A percentile compares a stretch with the other conserved stretches of the same genome.
Evolutionary conservation across 2,329 filamentous ascomycete species (phyloP).

Genomic region (Venturia aucupariae): DNA sequence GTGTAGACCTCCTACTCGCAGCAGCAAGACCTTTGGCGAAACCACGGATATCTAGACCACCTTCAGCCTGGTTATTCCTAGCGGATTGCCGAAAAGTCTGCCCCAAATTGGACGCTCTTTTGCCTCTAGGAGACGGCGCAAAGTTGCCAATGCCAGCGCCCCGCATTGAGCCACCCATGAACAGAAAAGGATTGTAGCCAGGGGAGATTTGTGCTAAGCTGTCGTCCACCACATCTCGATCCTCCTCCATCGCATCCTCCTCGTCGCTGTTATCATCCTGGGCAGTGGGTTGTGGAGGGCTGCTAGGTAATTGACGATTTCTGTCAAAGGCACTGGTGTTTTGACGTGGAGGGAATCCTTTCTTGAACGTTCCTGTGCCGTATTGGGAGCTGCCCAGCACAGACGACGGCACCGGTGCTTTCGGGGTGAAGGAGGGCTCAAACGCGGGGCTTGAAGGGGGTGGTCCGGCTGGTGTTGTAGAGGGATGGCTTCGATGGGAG

Average conservation of each 20-base stretch:
- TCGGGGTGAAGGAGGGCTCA: slow-evolving; percentile 46
- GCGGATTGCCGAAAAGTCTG: neutral
- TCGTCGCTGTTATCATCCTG: slow-evolving; percentile 27
- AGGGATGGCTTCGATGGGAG: slow-evolving; percentile 30
- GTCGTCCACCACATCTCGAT: slow-evolving; percentile 17
- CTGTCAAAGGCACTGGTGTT: neutral
- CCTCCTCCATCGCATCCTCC: slow-evolving; percentile 30
- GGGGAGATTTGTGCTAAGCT: slow-evolving; percentile 16
- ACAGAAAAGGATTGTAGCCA: neutral
- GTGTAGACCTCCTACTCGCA: slow-evolving; percentile 45
- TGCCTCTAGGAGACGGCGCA: slow-evolving; percentile 11
- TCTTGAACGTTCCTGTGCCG: neutral
- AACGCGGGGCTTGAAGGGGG: slow-evolving; percentile 38
- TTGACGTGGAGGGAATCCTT: neutral
- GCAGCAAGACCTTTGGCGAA: slow-evolving; percentile 62
- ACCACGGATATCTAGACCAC: slow-evolving; percentile 44
- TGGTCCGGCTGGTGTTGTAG: slow-evolving; percentile 49
- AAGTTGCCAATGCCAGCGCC: slow-evolving; percentile 14
- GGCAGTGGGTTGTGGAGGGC: slow-evolving; percentile 10
- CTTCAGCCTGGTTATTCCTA: slow-evolving; percentile 42
- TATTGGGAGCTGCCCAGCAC: slow-evolving; percentile 44
- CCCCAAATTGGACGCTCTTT: neutral
- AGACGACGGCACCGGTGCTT: slow-evolving; percentile 39
- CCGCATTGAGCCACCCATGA: neutral
- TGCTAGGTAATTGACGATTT: slow-evolving; percentile 11